Conservation (phyloP, 2,329 filamentous ascomycete genomes). For the Stagonosporopsis chrysanthemi region DNA sequence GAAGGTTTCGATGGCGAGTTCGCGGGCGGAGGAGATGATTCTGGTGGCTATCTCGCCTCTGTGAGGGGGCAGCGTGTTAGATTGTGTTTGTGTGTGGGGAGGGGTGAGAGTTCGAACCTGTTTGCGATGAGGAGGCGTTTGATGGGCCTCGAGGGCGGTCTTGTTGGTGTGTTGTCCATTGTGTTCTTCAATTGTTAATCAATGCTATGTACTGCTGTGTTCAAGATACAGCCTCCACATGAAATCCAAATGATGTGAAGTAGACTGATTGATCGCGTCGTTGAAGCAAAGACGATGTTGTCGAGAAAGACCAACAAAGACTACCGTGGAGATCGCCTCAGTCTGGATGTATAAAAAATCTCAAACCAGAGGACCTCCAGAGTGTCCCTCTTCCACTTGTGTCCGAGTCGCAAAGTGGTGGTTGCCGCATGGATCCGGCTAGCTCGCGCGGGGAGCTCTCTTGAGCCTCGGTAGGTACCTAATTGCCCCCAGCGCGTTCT, state of each 20-base stretch:
- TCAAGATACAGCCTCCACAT: background rate
- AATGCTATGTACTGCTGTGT: background rate
- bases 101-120: constrained; percentile 47
- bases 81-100: background rate
- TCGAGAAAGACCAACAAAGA: background rate
- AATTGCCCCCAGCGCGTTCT: constrained; percentile 24
- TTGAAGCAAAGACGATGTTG: background rate
- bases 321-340: background rate
- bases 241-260: background rate
- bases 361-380: background rate
- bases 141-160: constrained; percentile 49
- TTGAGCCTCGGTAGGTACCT: constrained; percentile 36
- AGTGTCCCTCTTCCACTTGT: background rate
- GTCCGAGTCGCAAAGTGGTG: background rate
- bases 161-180: constrained; percentile 22
- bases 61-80: background rate
- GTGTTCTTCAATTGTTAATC: background rate
- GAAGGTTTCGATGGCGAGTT: constrained; percentile 64
- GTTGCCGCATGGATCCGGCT: constrained; percentile 15
- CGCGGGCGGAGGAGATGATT: constrained; percentile 66
- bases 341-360: background rate
- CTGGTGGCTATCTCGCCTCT: constrained; percentile 71
- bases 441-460: constrained; percentile 28
- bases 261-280: background rate
- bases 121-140: constrained; percentile 63